Conservation (phyloP, 1,284 basidiomycete genomes). For the Cryptococcus depauperatus region DNA sequence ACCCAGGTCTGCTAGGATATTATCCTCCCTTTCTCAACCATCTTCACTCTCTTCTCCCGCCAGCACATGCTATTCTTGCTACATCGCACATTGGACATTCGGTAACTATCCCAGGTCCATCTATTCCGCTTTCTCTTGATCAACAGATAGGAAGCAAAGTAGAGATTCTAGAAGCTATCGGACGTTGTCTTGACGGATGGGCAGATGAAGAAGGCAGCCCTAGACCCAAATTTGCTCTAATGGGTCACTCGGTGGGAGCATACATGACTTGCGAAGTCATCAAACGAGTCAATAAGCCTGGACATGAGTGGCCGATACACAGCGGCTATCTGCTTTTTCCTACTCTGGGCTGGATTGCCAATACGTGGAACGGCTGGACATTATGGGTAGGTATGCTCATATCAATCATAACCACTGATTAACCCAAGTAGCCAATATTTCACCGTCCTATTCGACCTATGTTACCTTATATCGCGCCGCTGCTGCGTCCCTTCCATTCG, state of each 20-base stretch:
- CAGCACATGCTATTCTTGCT: conserved; percentile 35
- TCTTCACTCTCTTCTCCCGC: conserved; percentile 34
- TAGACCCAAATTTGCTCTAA: conserved; percentile 26
- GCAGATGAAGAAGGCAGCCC: conserved; percentile 5
- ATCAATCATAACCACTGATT: neutral
- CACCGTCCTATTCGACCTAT: conserved; percentile 24
- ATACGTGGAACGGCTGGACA: conserved; percentile 35
- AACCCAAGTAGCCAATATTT: conserved; percentile 36
- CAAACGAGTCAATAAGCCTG: conserved; percentile 17
- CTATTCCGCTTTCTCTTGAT: conserved; percentile 25
- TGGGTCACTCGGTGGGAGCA: conserved; percentile 42
- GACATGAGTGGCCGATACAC: conserved; percentile 9
- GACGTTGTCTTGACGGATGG: conserved; percentile 24
- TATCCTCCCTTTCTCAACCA: conserved; percentile 39
- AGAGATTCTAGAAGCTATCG: conserved; percentile 30
- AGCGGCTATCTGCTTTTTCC: conserved; percentile 35
- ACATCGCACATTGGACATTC: conserved; percentile 43
- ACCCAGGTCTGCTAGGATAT: conserved; percentile 43
- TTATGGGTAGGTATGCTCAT: conserved; percentile 28
- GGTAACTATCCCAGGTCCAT: conserved; percentile 17
- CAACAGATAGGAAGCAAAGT: conserved; percentile 38
- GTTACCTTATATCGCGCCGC: conserved; percentile 22
- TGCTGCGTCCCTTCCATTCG: conserved; percentile 29
- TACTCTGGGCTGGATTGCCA: conserved; percentile 38
- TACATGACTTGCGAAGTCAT: conserved; percentile 38